Conservation (phyloP, 441 rosid genomes). For the California macrophylla region DNA sequence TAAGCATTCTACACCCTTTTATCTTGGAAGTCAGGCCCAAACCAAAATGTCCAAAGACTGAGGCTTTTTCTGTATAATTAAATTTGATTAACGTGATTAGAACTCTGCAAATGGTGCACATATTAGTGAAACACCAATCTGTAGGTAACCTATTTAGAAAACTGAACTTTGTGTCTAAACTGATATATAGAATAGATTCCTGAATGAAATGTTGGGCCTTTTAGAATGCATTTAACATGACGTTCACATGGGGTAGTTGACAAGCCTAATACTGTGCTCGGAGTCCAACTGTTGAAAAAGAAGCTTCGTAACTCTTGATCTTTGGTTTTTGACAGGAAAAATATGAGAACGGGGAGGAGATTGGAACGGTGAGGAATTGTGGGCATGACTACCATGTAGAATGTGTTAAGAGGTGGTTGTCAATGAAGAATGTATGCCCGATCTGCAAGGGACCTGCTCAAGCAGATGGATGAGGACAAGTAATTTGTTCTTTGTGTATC, state of each 20-base stretch:
- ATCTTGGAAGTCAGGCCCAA: not conserved
- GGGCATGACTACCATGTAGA: slow-evolving; percentile 3
- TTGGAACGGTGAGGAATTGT: slow-evolving; percentile 19
- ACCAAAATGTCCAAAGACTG: not conserved
- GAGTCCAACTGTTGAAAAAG: no score
- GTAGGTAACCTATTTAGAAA: not conserved
- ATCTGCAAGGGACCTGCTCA: slow-evolving; percentile 8
- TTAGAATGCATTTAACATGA: not conserved
- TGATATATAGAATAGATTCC: not conserved
- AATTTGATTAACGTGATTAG: not conserved
- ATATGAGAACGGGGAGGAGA: slow-evolving; percentile 19
- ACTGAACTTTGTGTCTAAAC: not conserved
- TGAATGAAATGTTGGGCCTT: not conserved
- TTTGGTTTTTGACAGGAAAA: slow-evolving; percentile 24
- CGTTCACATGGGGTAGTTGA: not conserved
- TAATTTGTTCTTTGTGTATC: not conserved
- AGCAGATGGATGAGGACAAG: slow-evolving; percentile 1
- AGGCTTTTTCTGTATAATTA: not conserved
- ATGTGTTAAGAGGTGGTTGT: slow-evolving; percentile 9
- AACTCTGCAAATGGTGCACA: not conserved
- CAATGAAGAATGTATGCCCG: slow-evolving; percentile 9
- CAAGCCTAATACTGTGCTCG: not conserved
- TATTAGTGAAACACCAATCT: not conserved
- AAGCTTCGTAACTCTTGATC: not conserved
- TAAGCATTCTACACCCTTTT: slow-evolving; percentile 11